Evolutionary conservation across 2,329 filamentous ascomycete species (phyloP), one percentile per base, ranked within the genome.

Genomic region (Bipolaris sorokiniana): DNA sequence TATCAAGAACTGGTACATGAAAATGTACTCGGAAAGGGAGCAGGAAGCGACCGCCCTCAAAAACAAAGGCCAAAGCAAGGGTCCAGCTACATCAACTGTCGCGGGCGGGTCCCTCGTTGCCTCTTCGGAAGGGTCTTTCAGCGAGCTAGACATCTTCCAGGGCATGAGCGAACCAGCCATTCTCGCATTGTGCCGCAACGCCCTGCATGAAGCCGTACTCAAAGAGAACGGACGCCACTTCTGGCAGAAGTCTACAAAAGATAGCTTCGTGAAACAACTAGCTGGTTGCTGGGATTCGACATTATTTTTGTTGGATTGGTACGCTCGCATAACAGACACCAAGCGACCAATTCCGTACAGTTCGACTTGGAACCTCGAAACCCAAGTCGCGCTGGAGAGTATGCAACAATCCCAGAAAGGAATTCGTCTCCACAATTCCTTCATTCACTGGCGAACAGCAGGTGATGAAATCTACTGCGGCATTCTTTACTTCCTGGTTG

Each of bases 371-470:
- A 85, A 85, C 54, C 79, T 84, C n/a, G 82, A 84, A 63, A 80
- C 80, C 0, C 83, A 84, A 64, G 82, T 83, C 2, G 83, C 81
- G 7, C 69, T 84, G 20, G 80, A 84, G 59, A 82, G 79, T 23
- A 77, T 85, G 62, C 79, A 79, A 37, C 81, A 81, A 56, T 79
- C 81, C 3, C 82, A 84, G 57, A 83, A 84, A 61, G 83, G 83
- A 2, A 80, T 85, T 15, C 77, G 80, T 23, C 75, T 85, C 15
- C 83, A 86, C 68, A 85, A 83, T 61, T 81, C 82, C 1, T 85
- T 85, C 63, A 81, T 85, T 23, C 83, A 84, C 58, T 85, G 83
- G 82, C 80, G 83, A n/a, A 83, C 83, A 56, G 82, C 82, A 5
- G 82, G 81, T 36, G 78, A 82, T 54, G 83, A 85, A 55, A 78